A percentile compares a stretch with the other conserved stretches of the same genome.
Conservation (phyloP, 768 basidiomycete genomes). For the Suillus variegatus region DNA sequence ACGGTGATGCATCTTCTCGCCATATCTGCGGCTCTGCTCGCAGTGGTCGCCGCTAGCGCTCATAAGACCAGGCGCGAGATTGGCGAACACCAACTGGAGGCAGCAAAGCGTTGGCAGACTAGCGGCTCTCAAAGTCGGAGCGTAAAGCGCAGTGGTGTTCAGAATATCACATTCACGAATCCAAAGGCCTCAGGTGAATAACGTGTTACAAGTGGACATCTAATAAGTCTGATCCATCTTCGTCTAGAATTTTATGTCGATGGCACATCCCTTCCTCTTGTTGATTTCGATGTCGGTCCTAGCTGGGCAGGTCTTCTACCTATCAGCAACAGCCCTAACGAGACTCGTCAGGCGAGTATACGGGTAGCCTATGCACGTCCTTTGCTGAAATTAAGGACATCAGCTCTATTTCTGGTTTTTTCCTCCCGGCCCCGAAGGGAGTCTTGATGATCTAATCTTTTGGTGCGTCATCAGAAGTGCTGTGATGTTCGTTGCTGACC, state of each 20-base stretch:
- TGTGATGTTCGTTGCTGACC: background rate
- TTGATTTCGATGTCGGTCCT: slow-evolving; percentile 73
- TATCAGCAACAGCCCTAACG: slow-evolving; percentile 58
- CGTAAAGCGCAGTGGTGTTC: slow-evolving; percentile 26
- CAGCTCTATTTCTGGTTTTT: slow-evolving; percentile 84
- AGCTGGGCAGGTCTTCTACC: slow-evolving; percentile 77
- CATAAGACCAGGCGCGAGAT: slow-evolving; percentile 41
- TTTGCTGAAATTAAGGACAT: background rate
- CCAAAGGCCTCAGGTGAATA: slow-evolving; percentile 58
- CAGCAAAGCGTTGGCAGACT: slow-evolving; percentile 42
- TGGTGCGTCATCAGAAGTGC: slow-evolving; percentile 43
- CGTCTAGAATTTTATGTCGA: slow-evolving; percentile 69
- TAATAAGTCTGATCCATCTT: background rate
- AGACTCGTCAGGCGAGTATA: slow-evolving; percentile 60
- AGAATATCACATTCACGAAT: slow-evolving; percentile 73
- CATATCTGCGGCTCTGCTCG: slow-evolving; percentile 13
- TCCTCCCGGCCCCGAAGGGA: slow-evolving; percentile 73
- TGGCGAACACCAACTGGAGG: slow-evolving; percentile 47
- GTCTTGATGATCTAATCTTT: slow-evolving; percentile 71
- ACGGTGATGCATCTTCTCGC: slow-evolving; percentile 17
- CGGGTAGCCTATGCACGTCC: background rate
- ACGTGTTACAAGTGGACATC: background rate
- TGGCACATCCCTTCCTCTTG: slow-evolving; percentile 62
- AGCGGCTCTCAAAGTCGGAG: background rate
- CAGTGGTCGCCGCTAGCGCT: slow-evolving; percentile 9